phyloP scores from a whole-genome alignment of 345 rosid species.

The Pugionium dolabratum region DNA sequence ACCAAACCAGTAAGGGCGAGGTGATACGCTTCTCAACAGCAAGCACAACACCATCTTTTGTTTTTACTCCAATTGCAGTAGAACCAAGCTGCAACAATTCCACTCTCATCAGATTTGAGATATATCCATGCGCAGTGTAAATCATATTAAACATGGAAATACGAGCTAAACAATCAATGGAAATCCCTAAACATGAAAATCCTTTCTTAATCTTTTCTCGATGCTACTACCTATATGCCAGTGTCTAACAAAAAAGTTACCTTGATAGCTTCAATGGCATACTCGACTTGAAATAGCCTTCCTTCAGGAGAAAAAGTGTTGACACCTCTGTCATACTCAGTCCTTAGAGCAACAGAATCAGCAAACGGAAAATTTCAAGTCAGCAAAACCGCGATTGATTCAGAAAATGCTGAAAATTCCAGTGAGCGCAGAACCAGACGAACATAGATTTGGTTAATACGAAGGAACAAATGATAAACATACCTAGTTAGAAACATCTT shows the following conservation, averaged over 20 bases:
- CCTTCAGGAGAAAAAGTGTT: constrained; percentile 99
- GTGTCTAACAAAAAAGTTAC: constrained; percentile 33
- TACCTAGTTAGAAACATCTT: constrained; percentile 78
- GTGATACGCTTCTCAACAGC: constrained; percentile 99
- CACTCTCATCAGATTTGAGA: not conserved
- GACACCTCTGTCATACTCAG: constrained; percentile 98
- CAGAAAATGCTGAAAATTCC: constrained; percentile 1
- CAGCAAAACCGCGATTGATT: not conserved
- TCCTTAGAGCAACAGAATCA: constrained; percentile 48
- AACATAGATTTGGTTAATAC: too few species aligned
- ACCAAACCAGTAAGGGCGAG: constrained; percentile 74
- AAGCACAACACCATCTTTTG: constrained; percentile 94
- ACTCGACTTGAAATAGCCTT: constrained; percentile 91
- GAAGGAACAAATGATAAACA: not conserved
- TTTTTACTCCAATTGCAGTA: constrained; percentile 91
- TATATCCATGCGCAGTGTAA: not conserved
- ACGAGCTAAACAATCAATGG: not conserved
- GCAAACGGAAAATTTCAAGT: not conserved
- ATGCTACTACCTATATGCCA: too few species aligned
- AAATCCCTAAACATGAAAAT: not conserved
- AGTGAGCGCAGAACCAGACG: constrained; percentile 23
- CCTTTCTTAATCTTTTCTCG: too few species aligned
- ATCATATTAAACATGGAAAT: not conserved
- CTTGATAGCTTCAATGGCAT: constrained; percentile 99
- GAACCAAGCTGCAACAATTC: constrained; percentile 75